Conservation (phyloP, 768 basidiomycete species). For the Boletus pseudopeckii region DNA sequence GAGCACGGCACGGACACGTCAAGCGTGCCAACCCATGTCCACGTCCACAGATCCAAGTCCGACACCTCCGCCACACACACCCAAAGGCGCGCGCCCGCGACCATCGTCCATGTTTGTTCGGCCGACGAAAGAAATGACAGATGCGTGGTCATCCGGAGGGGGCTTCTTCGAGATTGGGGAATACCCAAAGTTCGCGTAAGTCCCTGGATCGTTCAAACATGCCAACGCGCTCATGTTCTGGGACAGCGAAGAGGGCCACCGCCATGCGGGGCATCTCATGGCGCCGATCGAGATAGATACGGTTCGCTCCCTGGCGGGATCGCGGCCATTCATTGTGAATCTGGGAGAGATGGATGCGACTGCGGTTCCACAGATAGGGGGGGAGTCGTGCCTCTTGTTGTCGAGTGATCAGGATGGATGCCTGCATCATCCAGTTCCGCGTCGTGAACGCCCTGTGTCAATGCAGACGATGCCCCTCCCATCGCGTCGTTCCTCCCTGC, state of each 20-base stretch:
- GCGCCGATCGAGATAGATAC: conserved; percentile 33
- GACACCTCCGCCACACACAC: not conserved
- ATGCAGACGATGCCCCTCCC: conserved; percentile 32
- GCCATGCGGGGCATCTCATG: not conserved
- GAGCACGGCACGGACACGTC: not conserved
- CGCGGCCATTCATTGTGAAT: conserved; percentile 45
- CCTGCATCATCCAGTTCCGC: conserved; percentile 19
- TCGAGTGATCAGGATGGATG: conserved; percentile 31
- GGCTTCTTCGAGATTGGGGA: not conserved
- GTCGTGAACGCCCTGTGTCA: conserved; percentile 31
- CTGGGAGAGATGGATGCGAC: conserved; percentile 29
- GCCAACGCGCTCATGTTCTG: not conserved
- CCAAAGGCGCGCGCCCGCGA: conserved; percentile 1
- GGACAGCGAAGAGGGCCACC: conserved; percentile 8
- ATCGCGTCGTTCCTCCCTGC: conserved; percentile 30
- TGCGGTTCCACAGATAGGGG: conserved; percentile 28
- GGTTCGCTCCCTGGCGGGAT: conserved; percentile 38
- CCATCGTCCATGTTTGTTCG: conserved; percentile 17
- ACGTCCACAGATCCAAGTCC: conserved; percentile 5
- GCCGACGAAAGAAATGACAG: conserved; percentile 8
- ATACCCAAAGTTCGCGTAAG: conserved; percentile 14
- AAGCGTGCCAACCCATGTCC: not conserved
- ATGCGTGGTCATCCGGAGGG: conserved; percentile 6
- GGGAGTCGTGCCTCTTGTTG: conserved; percentile 44
- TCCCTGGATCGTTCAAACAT: not conserved